A percentile compares a stretch with the other conserved stretches of the same genome.
Conservation (phyloP, 768 basidiomycete species). For the Leccinum boreale region DNA sequence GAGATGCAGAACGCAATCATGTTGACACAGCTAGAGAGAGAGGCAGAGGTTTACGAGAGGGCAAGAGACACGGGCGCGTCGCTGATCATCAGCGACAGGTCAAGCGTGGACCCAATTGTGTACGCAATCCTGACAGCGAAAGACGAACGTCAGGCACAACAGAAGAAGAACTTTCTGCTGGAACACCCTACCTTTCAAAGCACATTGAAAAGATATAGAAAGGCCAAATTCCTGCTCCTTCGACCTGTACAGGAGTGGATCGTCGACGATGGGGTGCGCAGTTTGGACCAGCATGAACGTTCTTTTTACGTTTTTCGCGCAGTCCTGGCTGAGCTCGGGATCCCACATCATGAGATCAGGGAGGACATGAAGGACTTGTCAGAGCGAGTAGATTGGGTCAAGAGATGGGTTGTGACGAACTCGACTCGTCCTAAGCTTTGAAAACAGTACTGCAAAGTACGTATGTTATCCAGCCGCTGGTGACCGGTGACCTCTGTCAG, state of each 20-base stretch:
- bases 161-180: slow-evolving; percentile 36
- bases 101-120: slow-evolving; percentile 60
- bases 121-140: slow-evolving; percentile 52
- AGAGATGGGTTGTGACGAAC: slow-evolving; percentile 9
- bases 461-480: not conserved
- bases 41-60: slow-evolving; percentile 28
- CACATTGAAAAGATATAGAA: slow-evolving; percentile 42
- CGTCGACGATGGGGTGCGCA: slow-evolving; percentile 61
- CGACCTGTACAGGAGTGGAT: slow-evolving; percentile 57
- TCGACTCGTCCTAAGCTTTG: slow-evolving; percentile 7
- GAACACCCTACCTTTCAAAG: slow-evolving; percentile 38
- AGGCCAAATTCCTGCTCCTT: slow-evolving; percentile 52
- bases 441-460: not conserved
- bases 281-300: slow-evolving; percentile 44
- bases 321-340: slow-evolving; percentile 39
- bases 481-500: not conserved
- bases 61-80: slow-evolving; percentile 13
- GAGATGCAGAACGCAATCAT: slow-evolving; percentile 67
- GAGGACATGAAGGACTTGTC: slow-evolving; percentile 38
- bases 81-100: slow-evolving; percentile 58
- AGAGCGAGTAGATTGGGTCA: slow-evolving; percentile 23
- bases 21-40: slow-evolving; percentile 49
- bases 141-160: slow-evolving; percentile 34
- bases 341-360: slow-evolving; percentile 47
- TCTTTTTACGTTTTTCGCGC: slow-evolving; percentile 39